Base-by-base conservation (phyloP, 768 basidiomycete genomes). In the Lentinula edodes region DNA sequence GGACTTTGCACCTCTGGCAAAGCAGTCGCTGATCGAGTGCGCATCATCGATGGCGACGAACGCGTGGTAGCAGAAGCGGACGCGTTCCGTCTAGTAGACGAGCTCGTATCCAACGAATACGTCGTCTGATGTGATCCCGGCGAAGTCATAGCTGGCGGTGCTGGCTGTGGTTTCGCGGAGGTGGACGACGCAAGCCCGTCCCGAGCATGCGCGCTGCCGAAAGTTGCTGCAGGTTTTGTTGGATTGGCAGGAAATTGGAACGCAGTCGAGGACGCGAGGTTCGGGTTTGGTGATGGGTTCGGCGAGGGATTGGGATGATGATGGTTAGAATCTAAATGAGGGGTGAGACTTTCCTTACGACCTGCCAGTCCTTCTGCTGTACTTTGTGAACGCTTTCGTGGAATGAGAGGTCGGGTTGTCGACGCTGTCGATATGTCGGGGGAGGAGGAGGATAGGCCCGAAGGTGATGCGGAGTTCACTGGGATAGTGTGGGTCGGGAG, bases 101-200 rank as follows among this genome's bases (percentile, higher is more conserved):
- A 70, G 6, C 78, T 70, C 0, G 73, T 76, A 67, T 87, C 86
- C 20, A 87, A 70, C 0, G 86, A 87, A 65, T 77, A 78, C 13
- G 84, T 83, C 41, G 83, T 78, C 63, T 81, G 86, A 69, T 84
- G 85, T n/a, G 74, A 65, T 58, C 65, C 72, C 18, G 74, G 71
- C 5, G 74, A 74, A 1, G 64, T 45, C n/a, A 46, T 28, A 34
- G 48, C 38, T 15, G 45, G 42, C 6, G 9, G 9, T 28, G 48
- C 38, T 15, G 45, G 42, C 6, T 5, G 9, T 28, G 20, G 46
- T 35, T 18, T 59, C 1, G 18, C 35, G 28, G 28, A 38, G 5
- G 43, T 46, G n/a, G 56, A 36, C 9, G 23, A 36, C 10, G 6
- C 58, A 39, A 18, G 38, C 6, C 18, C 46, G 38, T n/a, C 58